These are phyloP conservation scores for Suhomyces sp. DNA, from an alignment of 805 yeast genomes.

Conservation along the genomic window DNA sequence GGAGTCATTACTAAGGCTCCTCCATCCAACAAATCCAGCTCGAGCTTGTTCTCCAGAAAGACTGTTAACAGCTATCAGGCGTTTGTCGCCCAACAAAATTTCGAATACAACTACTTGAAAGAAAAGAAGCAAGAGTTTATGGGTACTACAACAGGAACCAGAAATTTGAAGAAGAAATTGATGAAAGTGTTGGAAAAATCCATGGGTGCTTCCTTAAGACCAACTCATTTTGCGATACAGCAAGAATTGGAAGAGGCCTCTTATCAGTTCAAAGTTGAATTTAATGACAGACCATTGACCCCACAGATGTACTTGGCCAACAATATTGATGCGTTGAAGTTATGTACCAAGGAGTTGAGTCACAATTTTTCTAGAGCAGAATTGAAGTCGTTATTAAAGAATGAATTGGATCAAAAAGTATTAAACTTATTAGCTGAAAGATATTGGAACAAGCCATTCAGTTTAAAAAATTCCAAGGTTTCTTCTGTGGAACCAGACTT, in stretches of 20 bases:
- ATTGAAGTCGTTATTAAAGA: slow-evolving; percentile 70
- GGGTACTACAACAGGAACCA: slow-evolving; percentile 74
- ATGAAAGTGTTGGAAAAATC: slow-evolving; percentile 85
- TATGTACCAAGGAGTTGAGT: slow-evolving; percentile 83
- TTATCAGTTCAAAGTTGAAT: slow-evolving; percentile 92
- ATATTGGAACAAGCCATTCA: slow-evolving; percentile 79
- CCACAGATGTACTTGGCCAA: slow-evolving; percentile 93
- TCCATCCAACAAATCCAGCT: slow-evolving; percentile 22
- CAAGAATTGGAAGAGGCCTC: slow-evolving; percentile 92
- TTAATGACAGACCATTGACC: slow-evolving; percentile 89
- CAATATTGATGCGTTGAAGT: slow-evolving; percentile 81
- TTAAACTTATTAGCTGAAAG: slow-evolving; percentile 82
- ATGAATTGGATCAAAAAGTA: slow-evolving; percentile 85
- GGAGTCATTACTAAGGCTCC: slow-evolving; percentile 94
- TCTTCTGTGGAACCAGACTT: slow-evolving; percentile 46
- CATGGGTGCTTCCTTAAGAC: slow-evolving; percentile 84
- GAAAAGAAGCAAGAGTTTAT: slow-evolving; percentile 56
- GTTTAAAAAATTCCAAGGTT: slow-evolving; percentile 10
- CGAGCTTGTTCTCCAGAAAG: slow-evolving; percentile 47
- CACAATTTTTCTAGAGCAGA: slow-evolving; percentile 80
- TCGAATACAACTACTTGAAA: slow-evolving; percentile 56
- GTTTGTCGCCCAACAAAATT: slow-evolving; percentile 63
- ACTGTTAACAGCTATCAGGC: slow-evolving; percentile 54
- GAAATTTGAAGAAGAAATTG: slow-evolving; percentile 69
- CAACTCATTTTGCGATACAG: slow-evolving; percentile 81